Evolutionary conservation across 352 stramenopile species (phyloP).

Genomic region (Phytophthora lateralis): DNA sequence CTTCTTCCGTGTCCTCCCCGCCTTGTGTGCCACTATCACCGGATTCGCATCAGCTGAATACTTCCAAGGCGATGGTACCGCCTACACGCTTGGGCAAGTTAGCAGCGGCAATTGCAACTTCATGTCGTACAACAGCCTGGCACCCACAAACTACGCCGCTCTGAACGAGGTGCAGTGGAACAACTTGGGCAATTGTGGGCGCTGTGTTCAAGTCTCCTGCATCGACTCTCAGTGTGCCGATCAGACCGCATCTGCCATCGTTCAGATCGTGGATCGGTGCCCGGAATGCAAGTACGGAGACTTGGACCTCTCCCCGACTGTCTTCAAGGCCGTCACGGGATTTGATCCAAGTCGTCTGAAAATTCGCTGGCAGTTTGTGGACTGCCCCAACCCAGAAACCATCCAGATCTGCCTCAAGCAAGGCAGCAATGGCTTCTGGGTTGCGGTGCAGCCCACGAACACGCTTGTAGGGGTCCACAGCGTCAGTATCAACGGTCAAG

Average conservation of each 20-base stretch:
- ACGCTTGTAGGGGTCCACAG: constrained; percentile 37
- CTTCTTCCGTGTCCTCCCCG: constrained; percentile 3
- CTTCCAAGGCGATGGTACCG: constrained; percentile 48
- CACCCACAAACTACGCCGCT: constrained; percentile 48
- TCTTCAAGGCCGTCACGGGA: constrained; percentile 42
- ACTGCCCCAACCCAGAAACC: constrained; percentile 37
- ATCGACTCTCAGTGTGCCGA: constrained; percentile 32
- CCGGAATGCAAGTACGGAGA: constrained; percentile 46
- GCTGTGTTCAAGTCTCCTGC: constrained; percentile 51
- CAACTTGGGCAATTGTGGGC: constrained; percentile 40
- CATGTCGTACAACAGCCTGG: constrained; percentile 41
- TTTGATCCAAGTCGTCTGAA: constrained; percentile 33
- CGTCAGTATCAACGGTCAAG: constrained; percentile 41
- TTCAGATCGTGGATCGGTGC: constrained; percentile 45
- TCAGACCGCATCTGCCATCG: constrained; percentile 19
- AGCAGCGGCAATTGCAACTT: constrained; percentile 59
- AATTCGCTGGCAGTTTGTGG: constrained; percentile 47
- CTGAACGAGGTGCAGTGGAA: constrained; percentile 60
- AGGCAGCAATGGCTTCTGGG: constrained; percentile 46
- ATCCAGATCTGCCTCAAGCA: constrained; percentile 47
- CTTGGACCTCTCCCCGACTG: constrained; percentile 39
- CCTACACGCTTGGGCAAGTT: constrained; percentile 45
- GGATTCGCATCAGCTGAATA: constrained; percentile 16
- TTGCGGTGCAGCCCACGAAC: constrained; percentile 49
- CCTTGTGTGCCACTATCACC: constrained; percentile 3